Evolutionary conservation across 805 yeast species (phyloP), one percentile per base, ranked within the genome.

Genomic region (Candida nonsorbophila): DNA sequence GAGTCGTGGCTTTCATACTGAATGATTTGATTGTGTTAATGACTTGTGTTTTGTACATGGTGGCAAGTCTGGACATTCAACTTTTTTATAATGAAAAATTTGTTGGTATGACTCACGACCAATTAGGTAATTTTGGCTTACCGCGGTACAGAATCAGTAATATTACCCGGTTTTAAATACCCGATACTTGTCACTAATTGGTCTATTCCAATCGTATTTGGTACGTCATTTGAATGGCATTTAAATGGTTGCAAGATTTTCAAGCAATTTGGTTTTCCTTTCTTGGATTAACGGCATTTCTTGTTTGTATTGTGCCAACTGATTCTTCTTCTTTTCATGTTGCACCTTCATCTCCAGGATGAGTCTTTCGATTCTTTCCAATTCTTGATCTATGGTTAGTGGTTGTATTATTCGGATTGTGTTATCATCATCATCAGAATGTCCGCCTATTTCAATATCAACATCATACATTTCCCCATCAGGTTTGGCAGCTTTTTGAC

Each of bases 1-100:
- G 69, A 42, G 24, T n/a, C 15, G 30, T 10, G 36, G 29, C 22
- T n/a, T 23, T 27, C 28, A 27, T 27, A 11, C 30, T 27, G 14
- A 32, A 6, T 16, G 27, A 20, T 28, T 33, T 32, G 15, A 37
- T 21, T 21, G 12, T 27, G 13, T 10, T 21, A 23, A 16, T 16
- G 17, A 40, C 30, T 21, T 16, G 20, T 9, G 34, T 28, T 24
- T 25, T 32, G 20, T 30, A 30, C 37, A 30, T 35, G 8, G 18
- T 20, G 22, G 19, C 27, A 3, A 16, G 24, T 21, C 12, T 9
- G 7, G 11, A 30, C 7, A 20, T 8, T 10, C 17, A 18, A 20
- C 16, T 9, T 23, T 22, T 21, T 22, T 14, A 8, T 15, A 22
- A 9, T 16, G 25, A 4, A 16, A 16, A 24, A 30, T 32, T 6